phyloP scores from a whole-genome alignment of 306 rosid genomes.

The Cicer yamashitae region DNA sequence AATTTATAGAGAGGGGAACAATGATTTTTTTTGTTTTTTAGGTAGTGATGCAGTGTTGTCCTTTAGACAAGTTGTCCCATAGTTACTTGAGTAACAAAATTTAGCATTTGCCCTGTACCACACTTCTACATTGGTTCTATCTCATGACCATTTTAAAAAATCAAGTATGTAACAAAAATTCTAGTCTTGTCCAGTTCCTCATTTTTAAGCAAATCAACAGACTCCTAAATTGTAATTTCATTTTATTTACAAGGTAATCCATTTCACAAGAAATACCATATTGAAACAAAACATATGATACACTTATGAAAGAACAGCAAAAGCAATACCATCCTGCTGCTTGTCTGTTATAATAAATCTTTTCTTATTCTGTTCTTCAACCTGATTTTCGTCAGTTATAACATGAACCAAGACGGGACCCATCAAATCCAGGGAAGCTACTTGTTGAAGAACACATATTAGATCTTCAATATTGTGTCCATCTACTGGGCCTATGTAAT shows the following conservation, averaged over 20 bases:
- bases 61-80: neutral
- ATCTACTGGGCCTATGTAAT: conserved; percentile 95
- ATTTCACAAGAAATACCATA: conserved; percentile 25
- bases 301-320: conserved; percentile 12
- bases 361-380: conserved; percentile 52
- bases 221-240: conserved; percentile 1
- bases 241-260: conserved; percentile 16
- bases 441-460: conserved; percentile 78
- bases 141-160: conserved; percentile 16
- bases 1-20: neutral
- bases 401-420: conserved; percentile 97
- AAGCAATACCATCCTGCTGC: conserved; percentile 58
- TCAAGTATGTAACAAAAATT: neutral
- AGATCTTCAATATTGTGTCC: conserved; percentile 91
- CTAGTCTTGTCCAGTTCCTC: neutral
- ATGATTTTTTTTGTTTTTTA: neutral
- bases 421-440: conserved; percentile 85
- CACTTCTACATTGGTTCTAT: neutral
- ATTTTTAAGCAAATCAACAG: neutral
- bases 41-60: neutral
- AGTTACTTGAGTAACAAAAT: neutral
- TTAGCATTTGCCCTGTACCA: neutral
- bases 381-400: conserved; percentile 74
- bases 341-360: conserved; percentile 38
- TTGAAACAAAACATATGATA: conserved; percentile 14